These are phyloP conservation scores for Kazachstania africana DNA, from an alignment of 805 yeast species.

Conservation along the genomic window DNA sequence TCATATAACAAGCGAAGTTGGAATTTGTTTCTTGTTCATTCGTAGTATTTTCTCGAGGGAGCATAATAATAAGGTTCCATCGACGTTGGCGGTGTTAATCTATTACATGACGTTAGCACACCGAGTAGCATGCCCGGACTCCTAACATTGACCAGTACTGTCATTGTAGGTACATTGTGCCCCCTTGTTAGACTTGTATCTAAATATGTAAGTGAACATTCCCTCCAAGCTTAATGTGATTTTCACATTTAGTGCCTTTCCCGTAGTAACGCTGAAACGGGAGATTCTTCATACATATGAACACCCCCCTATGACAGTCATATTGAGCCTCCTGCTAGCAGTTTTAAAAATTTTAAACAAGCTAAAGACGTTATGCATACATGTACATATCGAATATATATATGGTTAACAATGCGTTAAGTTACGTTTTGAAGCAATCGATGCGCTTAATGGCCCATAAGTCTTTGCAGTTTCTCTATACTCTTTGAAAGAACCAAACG, in stretches of 20 bases:
- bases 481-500: constrained; percentile 27
- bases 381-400: too few relatives aligned
- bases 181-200: constrained; percentile 37
- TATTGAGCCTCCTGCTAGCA: too few relatives aligned
- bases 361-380: too few relatives aligned
- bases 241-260: constrained; percentile 26
- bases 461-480: constrained; percentile 29
- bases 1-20: constrained; percentile 90
- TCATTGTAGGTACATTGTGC: constrained; percentile 45
- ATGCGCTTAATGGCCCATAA: constrained; percentile 28
- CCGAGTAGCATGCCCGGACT: constrained; percentile 99
- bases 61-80: too few relatives aligned
- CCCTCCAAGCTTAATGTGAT: constrained; percentile 6
- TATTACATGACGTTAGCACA: too few relatives aligned
- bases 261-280: too few relatives aligned
- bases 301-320: too few relatives aligned
- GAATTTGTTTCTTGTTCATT: constrained; percentile 48
- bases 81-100: too few relatives aligned
- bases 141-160: constrained; percentile 60
- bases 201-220: constrained; percentile 5
- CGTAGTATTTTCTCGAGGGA: constrained; percentile 3
- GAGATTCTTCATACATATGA: constrained; percentile 58
- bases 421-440: constrained; percentile 15
- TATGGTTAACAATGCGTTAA: constrained; percentile 2
- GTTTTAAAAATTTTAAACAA: too few relatives aligned